Evolutionary conservation across 139 green algal species (phyloP), one percentile per base, ranked within the genome.

Genomic region (Chlamydomonas sp.): DNA sequence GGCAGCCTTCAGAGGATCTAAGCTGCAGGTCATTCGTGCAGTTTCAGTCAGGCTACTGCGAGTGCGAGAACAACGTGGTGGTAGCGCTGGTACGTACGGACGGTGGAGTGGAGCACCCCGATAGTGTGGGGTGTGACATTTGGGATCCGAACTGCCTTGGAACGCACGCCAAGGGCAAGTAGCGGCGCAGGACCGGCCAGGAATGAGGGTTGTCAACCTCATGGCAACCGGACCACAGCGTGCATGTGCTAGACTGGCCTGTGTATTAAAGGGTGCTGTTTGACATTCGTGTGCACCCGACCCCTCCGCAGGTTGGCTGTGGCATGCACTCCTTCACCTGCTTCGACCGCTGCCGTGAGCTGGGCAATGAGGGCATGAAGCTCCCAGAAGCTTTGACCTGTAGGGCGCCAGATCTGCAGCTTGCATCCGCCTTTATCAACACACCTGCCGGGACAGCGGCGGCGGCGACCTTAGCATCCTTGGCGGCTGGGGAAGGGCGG

Each of bases 291-390:
- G 0, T 16, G 14, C 69, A 8, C 1, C 8, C n/a, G 69, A 5
- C 7, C 14, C 69, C 12, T n/a, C 14, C 69, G 1, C 69, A 76
- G 69, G 69, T 76, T 31, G 69, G 69, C 69, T 76, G 69, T 16
- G 69, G 69, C 69, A 76, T 76, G 69, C 69, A 76, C 69, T 76
- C 69, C 10, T 76, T 76, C 69, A 76, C 69, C 14, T 76, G 69
- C 69, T 76, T 76, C n/a, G 69, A 76, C 69, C 69, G 69, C 69
- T 76, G 69, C 69, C 69, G 69, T 0, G 69, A 76, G 69, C 69
- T 76, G 1, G 69, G 69, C 15, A 16, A 12, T 16, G 14, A 76
- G 15, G 69, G 69, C 15, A 20, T 76, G 69, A 12, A 18, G 5
- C 16, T 76, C 12, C 69, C 69, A 5, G 5, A n/a, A 5, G 0